Conservation (phyloP, 1,284 basidiomycete species). For the Tilletia setariae region DNA sequence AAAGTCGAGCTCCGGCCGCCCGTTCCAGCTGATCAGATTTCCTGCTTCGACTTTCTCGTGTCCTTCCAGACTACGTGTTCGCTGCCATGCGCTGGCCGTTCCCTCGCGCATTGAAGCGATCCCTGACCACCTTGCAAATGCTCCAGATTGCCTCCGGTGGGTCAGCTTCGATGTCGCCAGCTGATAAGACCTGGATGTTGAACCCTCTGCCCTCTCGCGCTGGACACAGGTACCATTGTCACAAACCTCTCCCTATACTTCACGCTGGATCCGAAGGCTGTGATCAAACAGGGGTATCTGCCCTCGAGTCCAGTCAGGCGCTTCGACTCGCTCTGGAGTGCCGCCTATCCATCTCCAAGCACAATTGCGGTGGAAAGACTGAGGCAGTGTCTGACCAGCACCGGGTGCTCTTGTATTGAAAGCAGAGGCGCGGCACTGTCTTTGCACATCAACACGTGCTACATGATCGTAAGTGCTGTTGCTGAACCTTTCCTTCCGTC, state of each 20-base stretch:
- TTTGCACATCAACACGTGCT: slow-evolving; percentile 43
- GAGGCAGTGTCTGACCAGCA: background rate
- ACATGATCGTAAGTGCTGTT: slow-evolving; percentile 38
- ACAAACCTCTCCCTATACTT: slow-evolving; percentile 43
- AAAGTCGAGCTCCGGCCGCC: background rate
- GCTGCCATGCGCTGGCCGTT: slow-evolving; percentile 42
- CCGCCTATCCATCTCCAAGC: slow-evolving; percentile 4
- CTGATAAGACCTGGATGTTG: background rate
- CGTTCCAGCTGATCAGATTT: background rate
- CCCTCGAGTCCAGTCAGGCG: background rate
- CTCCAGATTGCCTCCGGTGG: slow-evolving; percentile 37
- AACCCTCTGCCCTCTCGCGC: background rate
- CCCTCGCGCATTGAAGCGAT: slow-evolving; percentile 40
- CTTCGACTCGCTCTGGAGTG: slow-evolving; percentile 7
- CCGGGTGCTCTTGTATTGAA: slow-evolving; percentile 31
- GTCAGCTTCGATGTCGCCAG: slow-evolving; percentile 12
- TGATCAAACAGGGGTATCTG: slow-evolving; percentile 12
- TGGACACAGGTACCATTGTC: slow-evolving; percentile 31
- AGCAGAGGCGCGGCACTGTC: slow-evolving; percentile 36
- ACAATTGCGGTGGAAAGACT: background rate
- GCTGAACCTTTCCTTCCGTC: background rate
- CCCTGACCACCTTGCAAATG: slow-evolving; percentile 48
- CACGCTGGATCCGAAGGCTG: slow-evolving; percentile 23
- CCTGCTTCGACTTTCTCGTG: background rate
- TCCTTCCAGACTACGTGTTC: slow-evolving; percentile 36